Percentiles rank a stretch among this genome's conserved stretches.
phyloP scores from a whole-genome alignment of 2,329 filamentous ascomycete species.

The Colletotrichum higginsianum region DNA sequence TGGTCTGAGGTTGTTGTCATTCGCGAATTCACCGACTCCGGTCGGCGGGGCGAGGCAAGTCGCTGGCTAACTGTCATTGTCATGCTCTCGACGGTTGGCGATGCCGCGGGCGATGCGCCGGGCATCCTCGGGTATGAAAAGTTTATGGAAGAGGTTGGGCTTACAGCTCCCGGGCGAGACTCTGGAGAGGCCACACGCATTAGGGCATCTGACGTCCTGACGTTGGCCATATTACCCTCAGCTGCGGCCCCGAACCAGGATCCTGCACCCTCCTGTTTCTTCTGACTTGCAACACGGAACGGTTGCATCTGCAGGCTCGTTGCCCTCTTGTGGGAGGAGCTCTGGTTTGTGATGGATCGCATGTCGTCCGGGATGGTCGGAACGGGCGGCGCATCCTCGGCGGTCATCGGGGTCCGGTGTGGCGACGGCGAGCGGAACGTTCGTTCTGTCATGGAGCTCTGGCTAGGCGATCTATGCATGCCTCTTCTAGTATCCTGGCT shows the following conservation, averaged over 20 bases:
- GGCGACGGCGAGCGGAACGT: conserved; percentile 82
- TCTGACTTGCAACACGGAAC: conserved; percentile 70
- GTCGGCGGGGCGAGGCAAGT: conserved; percentile 46
- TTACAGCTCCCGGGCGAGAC: conserved; percentile 60
- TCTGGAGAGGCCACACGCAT: conserved; percentile 54
- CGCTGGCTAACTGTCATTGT: conserved; percentile 44
- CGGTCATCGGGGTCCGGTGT: conserved; percentile 57
- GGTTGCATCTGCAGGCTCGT: conserved; percentile 62
- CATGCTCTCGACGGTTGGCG: conserved; percentile 46
- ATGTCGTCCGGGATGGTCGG: conserved; percentile 76
- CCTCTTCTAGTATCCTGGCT: conserved; percentile 62
- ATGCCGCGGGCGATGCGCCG: conserved; percentile 57
- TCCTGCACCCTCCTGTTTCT: conserved; percentile 57
- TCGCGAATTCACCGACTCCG: conserved; percentile 45
- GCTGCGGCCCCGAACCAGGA: conserved; percentile 66
- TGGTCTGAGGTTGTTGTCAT: conserved; percentile 53
- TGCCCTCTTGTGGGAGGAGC: conserved; percentile 52
- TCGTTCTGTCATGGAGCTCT: conserved; percentile 88
- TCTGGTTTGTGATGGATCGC: conserved; percentile 45
- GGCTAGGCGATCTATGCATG: conserved; percentile 78
- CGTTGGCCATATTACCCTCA: conserved; percentile 60
- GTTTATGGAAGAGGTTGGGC: conserved; percentile 67
- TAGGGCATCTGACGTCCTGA: conserved; percentile 61
- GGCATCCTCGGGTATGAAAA: conserved; percentile 70
- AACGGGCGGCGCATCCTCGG: conserved; percentile 77